Evolutionary conservation across 345 rosid genomes (phyloP).

Genomic region (Erysimum cheiranthoides): DNA sequence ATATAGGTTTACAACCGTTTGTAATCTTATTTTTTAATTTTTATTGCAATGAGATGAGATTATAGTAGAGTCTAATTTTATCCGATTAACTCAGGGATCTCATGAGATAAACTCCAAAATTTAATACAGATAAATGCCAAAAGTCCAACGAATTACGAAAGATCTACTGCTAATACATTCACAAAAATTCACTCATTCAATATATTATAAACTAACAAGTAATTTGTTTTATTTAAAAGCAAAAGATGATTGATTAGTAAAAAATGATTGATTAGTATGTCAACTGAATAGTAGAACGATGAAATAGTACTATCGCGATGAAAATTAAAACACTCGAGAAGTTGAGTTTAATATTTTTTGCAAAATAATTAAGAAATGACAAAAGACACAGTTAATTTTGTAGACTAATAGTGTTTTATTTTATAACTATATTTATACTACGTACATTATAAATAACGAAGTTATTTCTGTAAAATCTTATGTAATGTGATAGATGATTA

Average conservation of each 20-base stretch:
- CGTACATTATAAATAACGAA: too few relatives aligned
- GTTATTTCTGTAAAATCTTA: not conserved
- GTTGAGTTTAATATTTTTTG: too few relatives aligned
- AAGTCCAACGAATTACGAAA: not conserved
- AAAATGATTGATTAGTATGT: too few relatives aligned
- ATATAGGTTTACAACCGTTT: constrained; percentile 24
- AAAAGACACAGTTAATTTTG: not conserved
- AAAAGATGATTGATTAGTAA: not conserved
- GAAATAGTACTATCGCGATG: not conserved
- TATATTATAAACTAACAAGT: not conserved
- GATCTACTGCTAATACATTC: not conserved
- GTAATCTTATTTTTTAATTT: not conserved
- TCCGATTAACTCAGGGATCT: not conserved
- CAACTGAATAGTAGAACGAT: not conserved
- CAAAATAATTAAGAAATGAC: not conserved
- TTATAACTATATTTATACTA: not conserved
- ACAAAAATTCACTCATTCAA: not conserved
- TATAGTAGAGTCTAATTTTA: not conserved
- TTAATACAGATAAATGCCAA: not conserved
- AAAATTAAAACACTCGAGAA: too few relatives aligned
- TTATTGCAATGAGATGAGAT: constrained; percentile 11
- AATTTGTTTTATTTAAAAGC: not conserved
- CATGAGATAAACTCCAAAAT: constrained; percentile 9
- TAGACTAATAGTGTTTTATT: not conserved
- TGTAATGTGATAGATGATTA: not conserved